Conservation (phyloP, 768 basidiomycete species). For the Coprinellus aureogranulatus region DNA sequence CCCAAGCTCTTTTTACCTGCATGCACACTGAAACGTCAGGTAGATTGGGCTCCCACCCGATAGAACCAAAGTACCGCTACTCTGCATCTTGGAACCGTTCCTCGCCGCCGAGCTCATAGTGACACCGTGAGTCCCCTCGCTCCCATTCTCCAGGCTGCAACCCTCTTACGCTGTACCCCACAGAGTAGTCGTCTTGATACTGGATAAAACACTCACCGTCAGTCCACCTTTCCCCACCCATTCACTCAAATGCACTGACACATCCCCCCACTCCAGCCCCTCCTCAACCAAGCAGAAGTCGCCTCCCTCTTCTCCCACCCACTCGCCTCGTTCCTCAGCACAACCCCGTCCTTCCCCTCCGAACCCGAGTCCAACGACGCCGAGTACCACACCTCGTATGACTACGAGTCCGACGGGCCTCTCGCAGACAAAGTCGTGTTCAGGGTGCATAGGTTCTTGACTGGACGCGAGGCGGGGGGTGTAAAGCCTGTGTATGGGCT, state of each 20-base stretch:
- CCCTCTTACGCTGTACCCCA: not conserved
- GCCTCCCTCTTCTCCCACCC: slow-evolving; percentile 84
- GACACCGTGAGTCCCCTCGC: slow-evolving; percentile 67
- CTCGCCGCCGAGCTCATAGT: slow-evolving; percentile 72
- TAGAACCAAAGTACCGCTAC: slow-evolving; percentile 61
- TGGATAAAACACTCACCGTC: slow-evolving; percentile 74
- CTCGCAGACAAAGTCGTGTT: slow-evolving; percentile 34
- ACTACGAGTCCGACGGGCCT: slow-evolving; percentile 46
- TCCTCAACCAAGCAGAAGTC: slow-evolving; percentile 78
- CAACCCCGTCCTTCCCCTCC: slow-evolving; percentile 53
- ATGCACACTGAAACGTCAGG: not conserved
- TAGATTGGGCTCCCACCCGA: slow-evolving; percentile 85
- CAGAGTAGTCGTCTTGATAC: slow-evolving; percentile 83
- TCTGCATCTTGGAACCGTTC: slow-evolving; percentile 80
- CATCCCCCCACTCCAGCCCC: slow-evolving; percentile 48
- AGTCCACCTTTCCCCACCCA: slow-evolving; percentile 13
- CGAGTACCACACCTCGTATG: slow-evolving; percentile 64
- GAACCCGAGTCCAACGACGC: slow-evolving; percentile 55
- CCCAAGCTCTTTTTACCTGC: not conserved
- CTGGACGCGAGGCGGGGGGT: slow-evolving; percentile 80
- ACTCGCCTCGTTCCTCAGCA: slow-evolving; percentile 65
- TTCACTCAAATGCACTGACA: not conserved
- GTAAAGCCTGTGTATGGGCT: slow-evolving; percentile 88
- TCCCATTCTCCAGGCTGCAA: not conserved
- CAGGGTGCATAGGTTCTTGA: slow-evolving; percentile 78